Conservation (phyloP, 768 basidiomycete genomes). For the Hydnomerulius pinastri region DNA sequence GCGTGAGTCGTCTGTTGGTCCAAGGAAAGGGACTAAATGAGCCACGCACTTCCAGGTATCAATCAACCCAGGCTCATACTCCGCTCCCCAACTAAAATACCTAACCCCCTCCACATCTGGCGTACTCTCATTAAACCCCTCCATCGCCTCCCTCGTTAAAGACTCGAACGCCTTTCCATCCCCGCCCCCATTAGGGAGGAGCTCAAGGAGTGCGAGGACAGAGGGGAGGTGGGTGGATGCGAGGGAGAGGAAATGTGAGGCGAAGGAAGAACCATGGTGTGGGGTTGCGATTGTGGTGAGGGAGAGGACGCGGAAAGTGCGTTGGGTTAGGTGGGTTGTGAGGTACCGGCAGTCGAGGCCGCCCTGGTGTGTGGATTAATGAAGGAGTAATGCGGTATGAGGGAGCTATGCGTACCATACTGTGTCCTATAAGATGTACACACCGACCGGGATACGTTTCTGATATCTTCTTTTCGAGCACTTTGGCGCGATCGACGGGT, state of each 20-base stretch:
- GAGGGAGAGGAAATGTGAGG: constrained; percentile 85
- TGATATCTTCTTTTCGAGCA: constrained; percentile 81
- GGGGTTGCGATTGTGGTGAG: constrained; percentile 95
- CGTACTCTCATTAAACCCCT: constrained; percentile 82
- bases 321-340: constrained; percentile 77
- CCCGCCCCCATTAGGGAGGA: constrained; percentile 90
- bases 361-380: constrained; percentile 52
- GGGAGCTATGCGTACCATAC: constrained; percentile 52
- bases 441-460: constrained; percentile 77
- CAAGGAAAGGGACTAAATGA: not conserved
- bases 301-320: constrained; percentile 79
- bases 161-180: constrained; percentile 93
- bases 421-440: constrained; percentile 88
- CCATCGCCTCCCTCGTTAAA: constrained; percentile 85
- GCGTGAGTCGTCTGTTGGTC: not conserved
- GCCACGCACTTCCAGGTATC: constrained; percentile 76
- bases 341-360: constrained; percentile 92
- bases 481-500: constrained; percentile 84
- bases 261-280: constrained; percentile 91
- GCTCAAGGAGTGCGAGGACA: constrained; percentile 71
- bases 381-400: not conserved
- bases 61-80: constrained; percentile 84
- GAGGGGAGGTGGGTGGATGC: constrained; percentile 67
- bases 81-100: constrained; percentile 97
- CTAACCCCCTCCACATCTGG: constrained; percentile 76